Evolutionary conservation across 495 filamentous ascomycete species (phyloP).

Genomic region (Monascus purpureus): DNA sequence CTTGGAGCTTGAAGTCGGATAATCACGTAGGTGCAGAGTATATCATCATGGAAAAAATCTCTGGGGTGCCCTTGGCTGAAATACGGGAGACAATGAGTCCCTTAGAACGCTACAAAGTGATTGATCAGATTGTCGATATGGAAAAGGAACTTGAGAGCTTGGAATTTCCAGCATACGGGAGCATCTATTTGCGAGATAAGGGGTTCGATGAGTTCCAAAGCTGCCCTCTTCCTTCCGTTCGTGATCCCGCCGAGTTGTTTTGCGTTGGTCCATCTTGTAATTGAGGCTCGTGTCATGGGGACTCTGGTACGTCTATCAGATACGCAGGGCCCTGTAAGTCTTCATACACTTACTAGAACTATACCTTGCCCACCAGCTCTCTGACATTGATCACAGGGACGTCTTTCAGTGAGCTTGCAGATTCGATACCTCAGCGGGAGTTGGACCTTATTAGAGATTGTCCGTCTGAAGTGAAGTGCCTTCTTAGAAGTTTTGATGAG

Average conservation of each 20-base stretch:
- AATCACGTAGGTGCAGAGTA: conserved; percentile 22
- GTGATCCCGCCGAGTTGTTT: conserved; percentile 6
- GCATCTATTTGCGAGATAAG: conserved; percentile 10
- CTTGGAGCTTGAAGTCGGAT: conserved; percentile 12
- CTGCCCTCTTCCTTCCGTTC: conserved; percentile 5
- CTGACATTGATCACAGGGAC: conserved; percentile 5
- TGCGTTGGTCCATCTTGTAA: conserved; percentile 9
- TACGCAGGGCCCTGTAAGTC: conserved; percentile 9
- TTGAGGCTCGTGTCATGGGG: conserved; percentile 4
- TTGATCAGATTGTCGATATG: conserved; percentile 13
- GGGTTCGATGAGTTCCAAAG: conserved; percentile 3
- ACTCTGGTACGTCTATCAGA: conserved; percentile 1
- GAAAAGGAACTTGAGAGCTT: conserved; percentile 12
- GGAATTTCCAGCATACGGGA: conserved; percentile 13
- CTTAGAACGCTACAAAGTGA: conserved; percentile 9
- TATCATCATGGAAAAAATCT: conserved; percentile 20
- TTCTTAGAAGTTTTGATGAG: conserved; percentile 4
- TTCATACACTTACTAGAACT: not conserved
- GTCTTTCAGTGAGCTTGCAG: conserved; percentile 3
- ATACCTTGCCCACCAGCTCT: not conserved
- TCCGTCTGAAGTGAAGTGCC: conserved; percentile 3
- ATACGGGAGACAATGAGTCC: conserved; percentile 11
- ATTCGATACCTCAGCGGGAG: conserved; percentile 4
- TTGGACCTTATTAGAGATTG: conserved; percentile 1
- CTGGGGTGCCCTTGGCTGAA: conserved; percentile 8